These are phyloP conservation scores for Pleurotus citrinopileatus DNA, from an alignment of 768 basidiomycete species.

Conservation along the genomic window DNA sequence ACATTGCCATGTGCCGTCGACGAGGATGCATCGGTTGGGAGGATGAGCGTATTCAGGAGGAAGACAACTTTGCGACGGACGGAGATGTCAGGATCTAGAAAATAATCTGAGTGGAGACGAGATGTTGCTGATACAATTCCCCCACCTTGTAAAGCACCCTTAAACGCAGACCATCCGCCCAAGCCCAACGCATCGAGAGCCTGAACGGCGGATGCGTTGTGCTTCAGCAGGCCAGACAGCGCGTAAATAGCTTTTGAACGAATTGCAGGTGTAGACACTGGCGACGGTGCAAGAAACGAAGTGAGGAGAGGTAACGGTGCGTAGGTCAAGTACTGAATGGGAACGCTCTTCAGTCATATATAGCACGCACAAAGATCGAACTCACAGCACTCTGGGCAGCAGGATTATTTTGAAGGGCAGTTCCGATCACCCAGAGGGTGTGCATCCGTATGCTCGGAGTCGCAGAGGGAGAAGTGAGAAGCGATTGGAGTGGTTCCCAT, in stretches of 20 bases:
- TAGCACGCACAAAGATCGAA: conserved; percentile 12
- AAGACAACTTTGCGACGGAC: conserved; percentile 80
- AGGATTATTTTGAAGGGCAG: conserved; percentile 88
- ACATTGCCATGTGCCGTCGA: conserved; percentile 17
- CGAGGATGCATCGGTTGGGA: conserved; percentile 35
- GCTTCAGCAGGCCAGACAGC: conserved; percentile 76
- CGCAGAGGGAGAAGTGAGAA: conserved; percentile 53
- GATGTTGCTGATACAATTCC: conserved; percentile 7
- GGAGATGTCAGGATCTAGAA: conserved; percentile 68
- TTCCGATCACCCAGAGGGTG: conserved; percentile 84
- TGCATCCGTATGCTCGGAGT: conserved; percentile 63
- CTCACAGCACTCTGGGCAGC: conserved; percentile 73
- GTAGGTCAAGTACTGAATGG: conserved; percentile 62
- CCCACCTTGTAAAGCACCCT: conserved; percentile 57
- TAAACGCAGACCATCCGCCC: conserved; percentile 65
- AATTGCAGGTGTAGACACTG: conserved; percentile 44
- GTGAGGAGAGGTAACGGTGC: conserved; percentile 68
- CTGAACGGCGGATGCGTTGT: conserved; percentile 65
- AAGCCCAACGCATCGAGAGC: conserved; percentile 40
- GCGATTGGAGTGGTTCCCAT: conserved; percentile 71
- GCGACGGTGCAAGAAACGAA: conserved; percentile 53
- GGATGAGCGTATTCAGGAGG: conserved; percentile 69
- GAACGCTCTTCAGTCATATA: neutral
- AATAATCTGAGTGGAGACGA: neutral
- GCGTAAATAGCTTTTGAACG: conserved; percentile 84